Evolutionary conservation across 2,329 filamentous ascomycete species (phyloP), one percentile per base, ranked within the genome.

Genomic region (Trichoderma aggressivum): DNA sequence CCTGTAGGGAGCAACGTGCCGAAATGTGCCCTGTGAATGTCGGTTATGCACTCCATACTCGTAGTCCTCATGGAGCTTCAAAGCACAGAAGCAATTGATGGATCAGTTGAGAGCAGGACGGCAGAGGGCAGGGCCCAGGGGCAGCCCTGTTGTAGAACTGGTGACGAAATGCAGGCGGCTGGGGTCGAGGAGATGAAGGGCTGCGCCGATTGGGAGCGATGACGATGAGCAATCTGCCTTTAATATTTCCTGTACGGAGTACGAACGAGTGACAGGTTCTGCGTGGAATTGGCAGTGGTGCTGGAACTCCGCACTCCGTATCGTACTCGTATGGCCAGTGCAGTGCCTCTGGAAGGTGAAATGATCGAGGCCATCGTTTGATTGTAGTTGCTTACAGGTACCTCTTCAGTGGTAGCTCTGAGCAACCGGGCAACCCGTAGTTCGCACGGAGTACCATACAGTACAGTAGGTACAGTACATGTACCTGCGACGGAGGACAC

Each of bases 111-210:
- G 16, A 30, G 14, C 34, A 62, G 18, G 39, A 8, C 39, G 39
- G 39, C 39, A 43, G 39, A n/a, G 39, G 3, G 34, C 24, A 16
- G 26, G 36, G 24, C 34, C 30, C 39, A 43, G 32, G 59, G 67
- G 58, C 67, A 70, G 34, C 64, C 65, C 65, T 68, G 65, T 10
- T 18, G 30, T 56, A 14, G 67, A 62, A 70, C 55, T 62, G 66
- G 66, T 61, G 58, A 62, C 66, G 66, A 70, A 62, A 55, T 70
- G 58, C 39, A 21, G 30, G 16, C 56, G 32, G 55, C 64, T 58
- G 53, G 64, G 63, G 24, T 67, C 18, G n/a, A 67, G 12, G 53
- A 62, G 58, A 62, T 70, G 67, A 63, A 34, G 67, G 16, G 36
- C 47, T 43, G 18, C 34, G 36, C 12, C 36, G 56, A 61, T 26